Conservation (phyloP, 805 yeast genomes). For the Danielozyma ontarioensis region DNA sequence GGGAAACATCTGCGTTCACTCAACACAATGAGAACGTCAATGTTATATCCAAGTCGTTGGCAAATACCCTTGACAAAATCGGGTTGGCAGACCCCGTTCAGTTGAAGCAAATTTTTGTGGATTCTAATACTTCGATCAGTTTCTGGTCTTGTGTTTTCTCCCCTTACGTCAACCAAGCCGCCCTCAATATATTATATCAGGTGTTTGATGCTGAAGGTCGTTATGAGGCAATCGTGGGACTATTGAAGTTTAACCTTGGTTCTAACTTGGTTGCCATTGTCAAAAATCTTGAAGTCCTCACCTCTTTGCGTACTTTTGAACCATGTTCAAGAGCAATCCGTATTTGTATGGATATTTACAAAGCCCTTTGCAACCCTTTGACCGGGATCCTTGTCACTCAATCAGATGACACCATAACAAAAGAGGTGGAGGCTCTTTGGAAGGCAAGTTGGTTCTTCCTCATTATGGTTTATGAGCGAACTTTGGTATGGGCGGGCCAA, state of each 20-base stretch:
- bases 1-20: slow-evolving; percentile 17
- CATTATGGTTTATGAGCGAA: slow-evolving; percentile 59
- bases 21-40: slow-evolving; percentile 28
- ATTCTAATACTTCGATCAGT: slow-evolving; percentile 45
- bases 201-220: slow-evolving; percentile 73
- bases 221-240: slow-evolving; percentile 60
- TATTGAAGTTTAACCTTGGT: slow-evolving; percentile 42
- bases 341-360: slow-evolving; percentile 67
- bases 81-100: slow-evolving; percentile 24
- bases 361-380: slow-evolving; percentile 60
- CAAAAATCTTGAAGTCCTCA: slow-evolving; percentile 40
- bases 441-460: slow-evolving; percentile 65
- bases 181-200: slow-evolving; percentile 68
- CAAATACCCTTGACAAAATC: slow-evolving; percentile 24
- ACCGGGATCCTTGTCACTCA: slow-evolving; percentile 44
- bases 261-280: slow-evolving; percentile 47
- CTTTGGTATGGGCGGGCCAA: slow-evolving; percentile 69
- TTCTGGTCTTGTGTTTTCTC: slow-evolving; percentile 74
- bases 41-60: slow-evolving; percentile 14
- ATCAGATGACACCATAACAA: slow-evolving; percentile 3
- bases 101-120: slow-evolving; percentile 17
- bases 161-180: slow-evolving; percentile 61
- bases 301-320: slow-evolving; percentile 49
- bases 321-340: slow-evolving; percentile 74
- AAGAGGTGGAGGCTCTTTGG: slow-evolving; percentile 53